Conservation (phyloP, 2,329 filamentous ascomycete species). For the Lojkania enalia region DNA sequence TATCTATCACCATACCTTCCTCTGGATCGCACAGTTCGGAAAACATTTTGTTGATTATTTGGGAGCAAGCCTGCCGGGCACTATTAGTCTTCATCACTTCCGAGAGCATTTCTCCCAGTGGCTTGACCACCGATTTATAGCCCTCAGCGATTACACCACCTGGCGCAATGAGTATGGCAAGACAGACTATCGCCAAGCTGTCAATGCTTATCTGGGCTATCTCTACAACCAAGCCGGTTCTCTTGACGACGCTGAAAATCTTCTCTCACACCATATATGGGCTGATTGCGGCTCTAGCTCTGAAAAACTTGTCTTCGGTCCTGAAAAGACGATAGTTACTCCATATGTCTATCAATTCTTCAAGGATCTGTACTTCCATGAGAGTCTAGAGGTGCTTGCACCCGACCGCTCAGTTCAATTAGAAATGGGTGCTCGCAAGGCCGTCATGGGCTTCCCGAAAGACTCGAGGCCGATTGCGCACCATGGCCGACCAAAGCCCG, state of each 20-base stretch:
- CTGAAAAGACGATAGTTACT: conserved; percentile 65
- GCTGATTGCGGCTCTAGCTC: conserved; percentile 45
- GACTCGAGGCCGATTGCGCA: no score
- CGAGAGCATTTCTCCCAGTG: conserved; percentile 60
- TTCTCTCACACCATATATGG: conserved; percentile 56
- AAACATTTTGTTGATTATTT: conserved; percentile 76
- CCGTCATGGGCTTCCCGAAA: conserved; percentile 22
- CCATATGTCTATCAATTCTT: conserved; percentile 70
- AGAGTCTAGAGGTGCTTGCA: conserved; percentile 49
- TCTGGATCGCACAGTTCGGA: conserved; percentile 71
- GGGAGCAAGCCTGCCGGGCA: conserved; percentile 18
- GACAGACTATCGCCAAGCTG: conserved; percentile 64
- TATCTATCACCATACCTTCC: conserved; percentile 64
- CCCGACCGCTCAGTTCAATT: conserved; percentile 14
- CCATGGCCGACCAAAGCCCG: neutral
- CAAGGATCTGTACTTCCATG: conserved; percentile 62
- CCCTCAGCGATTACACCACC: conserved; percentile 47
- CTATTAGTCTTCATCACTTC: conserved; percentile 62
- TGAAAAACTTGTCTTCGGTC: conserved; percentile 20
- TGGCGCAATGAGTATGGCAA: conserved; percentile 58
- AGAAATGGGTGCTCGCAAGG: conserved; percentile 17
- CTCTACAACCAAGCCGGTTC: conserved; percentile 66
- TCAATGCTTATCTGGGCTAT: conserved; percentile 65
- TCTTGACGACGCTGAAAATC: conserved; percentile 45
- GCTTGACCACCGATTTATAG: conserved; percentile 54